These are phyloP conservation scores for Exophiala sp. DNA, from an alignment of 2,329 filamentous ascomycete genomes.

Conservation along the genomic window DNA sequence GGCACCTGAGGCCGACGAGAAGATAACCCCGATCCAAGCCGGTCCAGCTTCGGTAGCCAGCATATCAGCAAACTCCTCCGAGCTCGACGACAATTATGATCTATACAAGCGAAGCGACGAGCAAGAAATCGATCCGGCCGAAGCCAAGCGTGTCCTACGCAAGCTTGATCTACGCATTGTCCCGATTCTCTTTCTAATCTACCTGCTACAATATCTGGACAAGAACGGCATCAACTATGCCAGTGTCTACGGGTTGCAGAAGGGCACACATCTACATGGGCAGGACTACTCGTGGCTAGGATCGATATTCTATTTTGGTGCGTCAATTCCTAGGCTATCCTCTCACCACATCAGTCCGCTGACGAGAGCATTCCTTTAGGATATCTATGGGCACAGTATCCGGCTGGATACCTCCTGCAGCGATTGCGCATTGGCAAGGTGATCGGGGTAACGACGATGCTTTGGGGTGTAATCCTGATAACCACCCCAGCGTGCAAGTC, in stretches of 20 bases:
- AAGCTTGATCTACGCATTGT: constrained; percentile 25
- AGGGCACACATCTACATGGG: constrained; percentile 36
- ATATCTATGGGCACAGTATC: constrained; percentile 48
- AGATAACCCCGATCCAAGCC: constrained; percentile 12
- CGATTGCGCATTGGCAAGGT: constrained; percentile 46
- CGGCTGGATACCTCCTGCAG: constrained; percentile 46
- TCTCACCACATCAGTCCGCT: not conserved
- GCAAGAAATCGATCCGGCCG: constrained; percentile 26
- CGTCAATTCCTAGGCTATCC: not conserved
- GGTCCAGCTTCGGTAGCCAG: constrained; percentile 10
- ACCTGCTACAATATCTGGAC: constrained; percentile 27
- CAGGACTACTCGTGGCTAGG: constrained; percentile 46
- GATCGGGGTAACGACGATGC: constrained; percentile 35
- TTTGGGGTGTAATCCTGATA: constrained; percentile 21
- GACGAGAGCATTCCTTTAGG: constrained; percentile 11
- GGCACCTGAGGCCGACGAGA: constrained; percentile 7
- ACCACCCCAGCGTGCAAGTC: constrained; percentile 17
- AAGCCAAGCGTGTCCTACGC: constrained; percentile 18
- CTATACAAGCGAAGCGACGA: constrained; percentile 33
- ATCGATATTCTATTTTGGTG: constrained; percentile 45
- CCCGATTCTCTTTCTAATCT: constrained; percentile 24
- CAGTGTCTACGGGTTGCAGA: constrained; percentile 44
- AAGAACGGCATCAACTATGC: constrained; percentile 27
- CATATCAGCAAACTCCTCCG: constrained; percentile 11
- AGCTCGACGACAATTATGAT: constrained; percentile 37